Evolutionary conservation across 306 rosid genomes (phyloP).

Genomic region (Inga leiocalycina): DNA sequence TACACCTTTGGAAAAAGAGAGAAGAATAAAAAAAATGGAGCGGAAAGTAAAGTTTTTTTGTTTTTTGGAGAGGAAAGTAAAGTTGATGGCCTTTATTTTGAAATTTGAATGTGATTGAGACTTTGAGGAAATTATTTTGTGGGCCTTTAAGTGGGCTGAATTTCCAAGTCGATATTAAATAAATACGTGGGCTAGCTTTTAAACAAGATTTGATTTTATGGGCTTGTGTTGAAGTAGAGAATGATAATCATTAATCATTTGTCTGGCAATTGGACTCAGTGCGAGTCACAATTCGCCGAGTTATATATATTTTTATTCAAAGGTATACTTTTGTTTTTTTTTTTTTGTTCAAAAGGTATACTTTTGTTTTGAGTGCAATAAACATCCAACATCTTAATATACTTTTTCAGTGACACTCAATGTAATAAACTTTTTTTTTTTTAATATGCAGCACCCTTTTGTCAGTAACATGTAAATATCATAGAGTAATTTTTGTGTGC

Average conservation of each 20-base stretch:
- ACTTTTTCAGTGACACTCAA: too few relatives aligned
- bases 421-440: too few relatives aligned
- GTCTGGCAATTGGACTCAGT: background rate
- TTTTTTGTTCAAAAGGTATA: too few relatives aligned
- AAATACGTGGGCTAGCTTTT: background rate
- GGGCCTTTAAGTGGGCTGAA: background rate
- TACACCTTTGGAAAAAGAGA: conserved; percentile 9
- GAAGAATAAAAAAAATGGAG: background rate
- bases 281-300: background rate
- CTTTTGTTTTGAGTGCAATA: too few relatives aligned
- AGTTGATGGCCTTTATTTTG: background rate
- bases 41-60: background rate
- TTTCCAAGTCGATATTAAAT: background rate
- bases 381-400: too few relatives aligned
- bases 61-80: background rate
- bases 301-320: background rate
- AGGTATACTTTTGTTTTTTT: too few relatives aligned
- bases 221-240: background rate
- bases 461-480: too few relatives aligned
- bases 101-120: conserved; percentile 8
- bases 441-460: too few relatives aligned
- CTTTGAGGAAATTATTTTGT: background rate
- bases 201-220: background rate
- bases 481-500: too few relatives aligned
- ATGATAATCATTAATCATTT: too few relatives aligned